Conservation (phyloP, 2,329 filamentous ascomycete genomes). For the Ophiostoma quercus region DNA sequence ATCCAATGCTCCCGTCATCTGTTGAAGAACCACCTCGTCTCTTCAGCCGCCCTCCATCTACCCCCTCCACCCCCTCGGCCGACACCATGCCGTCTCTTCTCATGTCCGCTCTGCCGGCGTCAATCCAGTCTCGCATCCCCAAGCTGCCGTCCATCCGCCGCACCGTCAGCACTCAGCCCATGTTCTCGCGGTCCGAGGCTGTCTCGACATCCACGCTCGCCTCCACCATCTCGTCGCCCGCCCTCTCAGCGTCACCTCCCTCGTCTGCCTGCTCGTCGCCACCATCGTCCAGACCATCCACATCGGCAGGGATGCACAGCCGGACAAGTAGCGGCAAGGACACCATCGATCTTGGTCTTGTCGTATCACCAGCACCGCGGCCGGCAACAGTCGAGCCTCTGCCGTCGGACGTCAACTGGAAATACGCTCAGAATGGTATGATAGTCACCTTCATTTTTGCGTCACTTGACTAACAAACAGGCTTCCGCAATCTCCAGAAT, state of each 20-base stretch:
- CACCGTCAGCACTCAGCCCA: constrained; percentile 21
- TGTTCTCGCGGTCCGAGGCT: constrained; percentile 19
- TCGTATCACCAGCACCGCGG: constrained; percentile 15
- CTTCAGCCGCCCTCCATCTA: neutral
- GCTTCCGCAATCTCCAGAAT: constrained; percentile 25
- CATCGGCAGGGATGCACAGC: constrained; percentile 18
- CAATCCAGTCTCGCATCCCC: constrained; percentile 29
- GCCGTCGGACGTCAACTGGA: constrained; percentile 26
- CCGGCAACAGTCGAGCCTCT: neutral
- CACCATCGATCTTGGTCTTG: constrained; percentile 19
- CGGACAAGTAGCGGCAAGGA: constrained; percentile 15
- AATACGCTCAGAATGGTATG: constrained; percentile 27
- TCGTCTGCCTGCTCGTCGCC: constrained; percentile 21
- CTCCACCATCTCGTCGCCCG: constrained; percentile 8
- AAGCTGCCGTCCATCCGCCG: constrained; percentile 26
- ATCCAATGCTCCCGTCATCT: neutral
- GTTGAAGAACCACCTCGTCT: neutral
- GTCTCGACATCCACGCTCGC: constrained; percentile 14
- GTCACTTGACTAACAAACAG: constrained; percentile 11
- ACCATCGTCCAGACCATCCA: constrained; percentile 20
- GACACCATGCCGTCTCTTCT: constrained; percentile 25
- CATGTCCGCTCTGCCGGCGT: constrained; percentile 28
- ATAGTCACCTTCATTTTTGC: too few species aligned
- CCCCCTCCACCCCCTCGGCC: neutral
- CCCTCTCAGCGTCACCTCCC: constrained; percentile 1